Conservation (phyloP, 305 asterid species). For the Coffea humblotiana region DNA sequence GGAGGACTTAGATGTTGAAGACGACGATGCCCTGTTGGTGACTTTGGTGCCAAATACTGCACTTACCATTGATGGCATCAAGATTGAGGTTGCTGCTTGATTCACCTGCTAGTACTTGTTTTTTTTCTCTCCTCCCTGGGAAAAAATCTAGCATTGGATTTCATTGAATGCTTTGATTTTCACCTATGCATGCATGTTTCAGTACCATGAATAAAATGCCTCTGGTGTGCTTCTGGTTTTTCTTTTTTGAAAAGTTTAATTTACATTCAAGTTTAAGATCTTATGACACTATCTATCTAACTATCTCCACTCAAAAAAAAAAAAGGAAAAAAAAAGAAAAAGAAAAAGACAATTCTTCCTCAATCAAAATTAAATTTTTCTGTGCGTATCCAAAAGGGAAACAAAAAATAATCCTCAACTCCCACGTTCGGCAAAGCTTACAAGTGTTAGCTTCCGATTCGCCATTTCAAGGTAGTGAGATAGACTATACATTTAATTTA, state of each 20-base stretch:
- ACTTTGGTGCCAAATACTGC: slow-evolving; percentile 59
- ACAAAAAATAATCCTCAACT: too few species aligned
- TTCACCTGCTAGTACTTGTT: neutral
- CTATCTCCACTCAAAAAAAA: too few species aligned
- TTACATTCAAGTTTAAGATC: neutral
- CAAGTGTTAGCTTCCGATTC: neutral
- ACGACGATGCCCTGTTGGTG: slow-evolving; percentile 55
- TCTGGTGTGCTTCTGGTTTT: neutral
- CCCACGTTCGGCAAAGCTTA: too few species aligned
- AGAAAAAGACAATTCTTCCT: too few species aligned
- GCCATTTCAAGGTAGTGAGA: neutral
- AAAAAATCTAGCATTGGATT: neutral
- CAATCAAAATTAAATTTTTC: too few species aligned
- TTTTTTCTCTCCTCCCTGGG: neutral
- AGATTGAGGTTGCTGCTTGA: slow-evolving; percentile 34
- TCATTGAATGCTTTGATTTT: neutral
- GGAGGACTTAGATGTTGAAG: slow-evolving; percentile 61
- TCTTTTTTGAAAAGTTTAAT: neutral
- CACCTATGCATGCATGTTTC: neutral
- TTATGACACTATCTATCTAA: too few species aligned
- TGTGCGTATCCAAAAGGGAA: too few species aligned
- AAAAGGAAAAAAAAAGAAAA: too few species aligned
- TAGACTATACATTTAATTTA: too few species aligned
- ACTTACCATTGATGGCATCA: slow-evolving; percentile 34
- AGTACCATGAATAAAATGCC: neutral